Conservation (phyloP, 495 filamentous ascomycete genomes). For the Chlorociboria aeruginascens region DNA sequence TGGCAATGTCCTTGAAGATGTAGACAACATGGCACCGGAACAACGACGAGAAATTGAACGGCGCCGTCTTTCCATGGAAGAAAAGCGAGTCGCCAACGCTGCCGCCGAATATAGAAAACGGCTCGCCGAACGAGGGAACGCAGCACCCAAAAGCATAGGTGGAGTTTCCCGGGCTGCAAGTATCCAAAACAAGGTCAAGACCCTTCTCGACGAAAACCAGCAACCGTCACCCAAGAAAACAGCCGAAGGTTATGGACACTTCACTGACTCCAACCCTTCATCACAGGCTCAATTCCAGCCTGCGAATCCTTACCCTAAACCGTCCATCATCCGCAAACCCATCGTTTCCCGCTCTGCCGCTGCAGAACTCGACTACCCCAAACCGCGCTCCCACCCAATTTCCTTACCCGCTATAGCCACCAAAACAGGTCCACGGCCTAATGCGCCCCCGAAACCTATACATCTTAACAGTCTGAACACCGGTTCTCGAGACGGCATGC, state of each 20-base stretch:
- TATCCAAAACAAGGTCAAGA: slow-evolving; percentile 85
- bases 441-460: slow-evolving; percentile 37
- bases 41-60: slow-evolving; percentile 85
- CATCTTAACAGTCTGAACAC: slow-evolving; percentile 38
- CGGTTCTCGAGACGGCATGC: slow-evolving; percentile 7
- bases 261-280: slow-evolving; percentile 40
- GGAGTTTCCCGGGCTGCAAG: slow-evolving; percentile 57
- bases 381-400: slow-evolving; percentile 7
- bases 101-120: slow-evolving; percentile 82
- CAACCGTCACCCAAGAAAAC: slow-evolving; percentile 53
- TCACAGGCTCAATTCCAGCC: slow-evolving; percentile 5
- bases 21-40: slow-evolving; percentile 69
- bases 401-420: slow-evolving; percentile 5
- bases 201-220: slow-evolving; percentile 67
- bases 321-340: slow-evolving; percentile 24
- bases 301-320: slow-evolving; percentile 14
- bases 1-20: slow-evolving; percentile 42
- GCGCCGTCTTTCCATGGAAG: slow-evolving; percentile 72
- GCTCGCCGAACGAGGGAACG: slow-evolving; percentile 47
- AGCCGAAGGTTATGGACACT: slow-evolving; percentile 81
- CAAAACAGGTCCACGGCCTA: slow-evolving; percentile 20
- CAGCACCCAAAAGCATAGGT: slow-evolving; percentile 36
- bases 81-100: slow-evolving; percentile 80
- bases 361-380: slow-evolving; percentile 9
- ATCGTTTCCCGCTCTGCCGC: slow-evolving; percentile 13